These are phyloP conservation scores for Limonium bicolor DNA, from an alignment of 148 eudicot genomes.

Conservation along the genomic window DNA sequence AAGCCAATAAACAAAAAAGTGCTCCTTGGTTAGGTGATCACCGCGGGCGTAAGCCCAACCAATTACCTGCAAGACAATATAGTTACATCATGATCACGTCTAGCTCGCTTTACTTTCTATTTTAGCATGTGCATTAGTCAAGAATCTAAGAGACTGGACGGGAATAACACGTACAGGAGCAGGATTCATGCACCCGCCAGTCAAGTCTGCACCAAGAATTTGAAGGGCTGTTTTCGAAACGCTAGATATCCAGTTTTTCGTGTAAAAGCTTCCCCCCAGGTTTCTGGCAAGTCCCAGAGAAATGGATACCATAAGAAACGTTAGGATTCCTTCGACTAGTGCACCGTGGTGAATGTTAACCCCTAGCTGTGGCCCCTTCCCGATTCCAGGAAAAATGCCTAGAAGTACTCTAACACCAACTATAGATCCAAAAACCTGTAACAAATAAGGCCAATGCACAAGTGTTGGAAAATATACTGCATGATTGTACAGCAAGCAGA, in stretches of 20 bases:
- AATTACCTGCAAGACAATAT: slow-evolving; percentile 35
- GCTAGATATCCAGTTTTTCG: slow-evolving; percentile 85
- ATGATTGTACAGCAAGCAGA: neutral
- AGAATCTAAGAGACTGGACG: neutral
- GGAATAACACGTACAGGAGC: slow-evolving; percentile 53
- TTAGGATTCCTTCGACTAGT: slow-evolving; percentile 61
- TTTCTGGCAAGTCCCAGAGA: slow-evolving; percentile 35
- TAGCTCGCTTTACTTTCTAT: no score
- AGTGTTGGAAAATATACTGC: neutral
- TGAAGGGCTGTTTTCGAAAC: slow-evolving; percentile 67
- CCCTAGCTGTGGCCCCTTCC: slow-evolving; percentile 54
- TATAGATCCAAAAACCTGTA: slow-evolving; percentile 71
- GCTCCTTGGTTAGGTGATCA: slow-evolving; percentile 69
- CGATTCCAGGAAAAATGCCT: slow-evolving; percentile 37
- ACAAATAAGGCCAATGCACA: neutral
- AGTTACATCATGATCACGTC: neutral
- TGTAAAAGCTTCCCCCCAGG: slow-evolving; percentile 63
- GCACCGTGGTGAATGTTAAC: slow-evolving; percentile 67
- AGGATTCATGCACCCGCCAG: slow-evolving; percentile 92
- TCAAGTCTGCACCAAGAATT: slow-evolving; percentile 71
- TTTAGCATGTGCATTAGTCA: neutral
- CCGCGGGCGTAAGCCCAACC: slow-evolving; percentile 95
- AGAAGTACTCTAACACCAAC: slow-evolving; percentile 53
- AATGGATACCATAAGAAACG: slow-evolving; percentile 43
- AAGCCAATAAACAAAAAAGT: slow-evolving; percentile 89